Evolutionary conservation across 192 early-diverging fungal species (phyloP).

Genomic region (Coemansia sp.): DNA sequence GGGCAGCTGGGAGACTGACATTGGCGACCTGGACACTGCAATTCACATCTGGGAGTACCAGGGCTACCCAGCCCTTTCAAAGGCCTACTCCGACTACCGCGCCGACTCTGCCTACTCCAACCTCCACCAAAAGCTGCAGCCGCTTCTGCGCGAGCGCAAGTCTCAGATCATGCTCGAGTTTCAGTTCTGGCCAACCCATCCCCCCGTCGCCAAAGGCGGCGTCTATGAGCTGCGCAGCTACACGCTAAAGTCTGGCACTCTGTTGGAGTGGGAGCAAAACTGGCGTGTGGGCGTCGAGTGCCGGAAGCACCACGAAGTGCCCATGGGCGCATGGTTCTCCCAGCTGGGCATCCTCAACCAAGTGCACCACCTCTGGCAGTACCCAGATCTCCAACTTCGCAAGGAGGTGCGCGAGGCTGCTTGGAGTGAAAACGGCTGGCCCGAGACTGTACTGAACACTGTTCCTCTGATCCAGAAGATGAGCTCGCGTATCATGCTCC

Average conservation of each 20-base stretch:
- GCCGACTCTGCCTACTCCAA: constrained; percentile 64
- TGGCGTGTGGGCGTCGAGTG: constrained; percentile 88
- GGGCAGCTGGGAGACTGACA: constrained; percentile 83
- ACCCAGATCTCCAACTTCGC: constrained; percentile 81
- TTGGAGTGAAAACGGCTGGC: constrained; percentile 93
- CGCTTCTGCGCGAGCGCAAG: constrained; percentile 66
- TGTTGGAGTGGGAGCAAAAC: constrained; percentile 90
- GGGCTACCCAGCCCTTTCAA: constrained; percentile 75
- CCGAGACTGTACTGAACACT: constrained; percentile 86
- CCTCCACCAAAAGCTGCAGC: constrained; percentile 63
- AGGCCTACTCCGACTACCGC: constrained; percentile 57
- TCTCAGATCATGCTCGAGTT: constrained; percentile 91
- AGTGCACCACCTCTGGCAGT: constrained; percentile 92
- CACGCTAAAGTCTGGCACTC: constrained; percentile 75
- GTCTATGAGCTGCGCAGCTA: constrained; percentile 93
- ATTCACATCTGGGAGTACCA: constrained; percentile 92
- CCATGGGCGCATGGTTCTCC: constrained; percentile 94
- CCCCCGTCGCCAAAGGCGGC: constrained; percentile 69
- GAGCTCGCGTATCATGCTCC: constrained; percentile 74
- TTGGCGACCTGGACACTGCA: constrained; percentile 83
- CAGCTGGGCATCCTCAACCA: constrained; percentile 83
- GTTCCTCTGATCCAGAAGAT: constrained; percentile 77
- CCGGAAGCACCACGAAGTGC: constrained; percentile 80
- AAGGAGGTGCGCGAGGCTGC: constrained; percentile 87
- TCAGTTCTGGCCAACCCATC: constrained; percentile 80